Percentiles rank a stretch among this genome's conserved stretches.
Conservation (phyloP, 2,329 filamentous ascomycete species). For the Fusarium aywerte region DNA sequence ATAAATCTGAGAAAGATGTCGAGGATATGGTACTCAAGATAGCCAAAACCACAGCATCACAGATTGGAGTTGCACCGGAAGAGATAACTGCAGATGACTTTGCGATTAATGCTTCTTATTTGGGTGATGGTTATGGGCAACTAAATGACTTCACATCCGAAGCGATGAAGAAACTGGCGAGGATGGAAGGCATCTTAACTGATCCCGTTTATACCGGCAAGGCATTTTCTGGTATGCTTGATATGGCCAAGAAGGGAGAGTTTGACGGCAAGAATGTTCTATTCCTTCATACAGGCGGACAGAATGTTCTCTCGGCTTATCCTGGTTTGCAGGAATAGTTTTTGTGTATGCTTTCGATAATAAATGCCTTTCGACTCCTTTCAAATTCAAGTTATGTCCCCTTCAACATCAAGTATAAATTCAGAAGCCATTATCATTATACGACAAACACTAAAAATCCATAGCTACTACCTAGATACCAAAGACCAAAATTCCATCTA, state of each 20-base stretch:
- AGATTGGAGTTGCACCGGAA: conserved; percentile 8
- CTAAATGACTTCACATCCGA: conserved; percentile 10
- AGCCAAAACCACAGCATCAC: conserved; percentile 19
- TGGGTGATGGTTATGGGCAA: conserved; percentile 23
- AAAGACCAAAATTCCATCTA: neutral
- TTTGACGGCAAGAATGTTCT: conserved; percentile 16
- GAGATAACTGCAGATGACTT: conserved; percentile 25
- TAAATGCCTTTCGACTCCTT: neutral
- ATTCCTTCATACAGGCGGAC: conserved; percentile 29
- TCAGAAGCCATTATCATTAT: neutral
- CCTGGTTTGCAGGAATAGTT: neutral
- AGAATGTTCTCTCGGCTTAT: conserved; percentile 22
- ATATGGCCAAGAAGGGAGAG: neutral
- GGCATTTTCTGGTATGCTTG: conserved; percentile 18
- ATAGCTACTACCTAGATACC: neutral
- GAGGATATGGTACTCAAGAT: conserved; percentile 15
- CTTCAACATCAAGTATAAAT: neutral
- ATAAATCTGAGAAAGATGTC: neutral
- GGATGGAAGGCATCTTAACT: conserved; percentile 24
- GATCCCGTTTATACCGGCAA: conserved; percentile 33
- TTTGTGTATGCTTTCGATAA: neutral
- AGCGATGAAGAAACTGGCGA: conserved; percentile 22
- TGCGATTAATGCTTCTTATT: conserved; percentile 13
- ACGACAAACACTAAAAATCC: neutral
- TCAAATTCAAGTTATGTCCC: rapidly evolving